A percentile compares a stretch with the other conserved stretches of the same genome.
Evolutionary conservation across 2,329 filamentous ascomycete genomes (phyloP).

Genomic region (Calonectria naviculata): DNA sequence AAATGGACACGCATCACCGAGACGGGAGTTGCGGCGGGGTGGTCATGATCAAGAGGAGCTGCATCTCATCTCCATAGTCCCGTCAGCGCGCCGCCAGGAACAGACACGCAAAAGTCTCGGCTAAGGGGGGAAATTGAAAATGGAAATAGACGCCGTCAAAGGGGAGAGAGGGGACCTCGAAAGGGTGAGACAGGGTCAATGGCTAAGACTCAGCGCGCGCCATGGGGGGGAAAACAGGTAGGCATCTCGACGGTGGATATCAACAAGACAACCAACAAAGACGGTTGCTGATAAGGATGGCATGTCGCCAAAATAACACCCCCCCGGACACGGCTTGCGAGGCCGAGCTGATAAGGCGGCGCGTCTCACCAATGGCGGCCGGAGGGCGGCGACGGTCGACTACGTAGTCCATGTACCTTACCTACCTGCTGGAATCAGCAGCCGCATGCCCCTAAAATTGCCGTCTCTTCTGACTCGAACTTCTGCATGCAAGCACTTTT

Average conservation of each 20-base stretch:
- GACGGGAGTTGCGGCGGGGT: not conserved
- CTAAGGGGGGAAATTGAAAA: slow-evolving; percentile 3
- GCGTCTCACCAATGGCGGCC: slow-evolving; percentile 8
- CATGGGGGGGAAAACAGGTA: not conserved
- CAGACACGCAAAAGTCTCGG: not conserved
- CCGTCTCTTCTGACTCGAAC: not conserved
- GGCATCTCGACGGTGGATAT: slow-evolving; percentile 17
- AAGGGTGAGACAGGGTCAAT: not conserved
- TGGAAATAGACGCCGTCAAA: not conserved
- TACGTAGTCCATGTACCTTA: not conserved
- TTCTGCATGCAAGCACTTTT: slow-evolving; percentile 4
- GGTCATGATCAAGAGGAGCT: not conserved
- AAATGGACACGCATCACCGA: not conserved
- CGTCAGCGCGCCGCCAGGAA: not conserved
- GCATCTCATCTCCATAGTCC: not conserved
- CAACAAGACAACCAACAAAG: not conserved
- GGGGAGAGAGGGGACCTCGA: not conserved
- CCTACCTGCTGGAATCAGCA: not conserved
- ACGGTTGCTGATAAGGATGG: slow-evolving; percentile 39
- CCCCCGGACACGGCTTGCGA: slow-evolving; percentile 5
- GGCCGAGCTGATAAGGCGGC: slow-evolving; percentile 23
- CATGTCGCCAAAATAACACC: slow-evolving; percentile 30
- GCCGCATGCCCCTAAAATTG: not conserved
- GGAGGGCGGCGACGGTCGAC: not conserved
- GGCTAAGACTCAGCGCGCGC: not conserved